Evolutionary conservation across 441 rosid genomes (phyloP), one percentile per base, ranked within the genome.

Genomic region (Daphne laureola): DNA sequence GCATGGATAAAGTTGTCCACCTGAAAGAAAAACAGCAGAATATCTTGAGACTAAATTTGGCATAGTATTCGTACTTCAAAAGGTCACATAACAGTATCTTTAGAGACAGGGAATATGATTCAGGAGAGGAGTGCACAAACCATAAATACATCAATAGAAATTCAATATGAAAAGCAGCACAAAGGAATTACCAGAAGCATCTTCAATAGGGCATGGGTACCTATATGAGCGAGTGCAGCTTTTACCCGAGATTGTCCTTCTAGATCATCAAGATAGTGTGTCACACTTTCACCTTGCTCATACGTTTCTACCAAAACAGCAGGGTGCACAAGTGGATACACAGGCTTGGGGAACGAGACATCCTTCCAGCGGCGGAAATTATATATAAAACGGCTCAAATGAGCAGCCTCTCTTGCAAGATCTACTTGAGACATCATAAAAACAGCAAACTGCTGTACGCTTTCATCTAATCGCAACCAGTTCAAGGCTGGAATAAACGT

Each of bases 341-440:
- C 89, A 51, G 99, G 99, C 82, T 83, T 90, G 40, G 99, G 99
- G 64, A 90, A 95, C 55, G 99, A 95, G 55, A 95, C 99, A 78
- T 95, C 86, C 69, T 81, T 90, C 98, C 98, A 95, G 52, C 81
- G 80, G 16, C 96, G 83, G 73, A 95, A 95, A 63, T 95, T 95
- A 58, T 90, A 91, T 54, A 84, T 87, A 62, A 95, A 95, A 51
- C 97, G 90, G 74, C 86, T 91, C 75, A 95, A 77, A 71, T 91
- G 96, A 41, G 98, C 90, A 75, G 98, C 99, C 77, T 95, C 99
- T 76, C 99, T 84, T 0, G 99, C 98, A 55, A 95, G 97, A 66
- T 95, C 99, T 63, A 95, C 99, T 76, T 95, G 99, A 63, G 99
- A 95, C 87, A 95, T 66, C 99, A 90, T 95, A 70, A 86, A 95